A percentile compares a stretch with the other conserved stretches of the same genome.
These are phyloP conservation scores for Dendrocalamus latiflorus DNA, from an alignment of 202 grass and related monocot genomes.

Conservation along the genomic window DNA sequence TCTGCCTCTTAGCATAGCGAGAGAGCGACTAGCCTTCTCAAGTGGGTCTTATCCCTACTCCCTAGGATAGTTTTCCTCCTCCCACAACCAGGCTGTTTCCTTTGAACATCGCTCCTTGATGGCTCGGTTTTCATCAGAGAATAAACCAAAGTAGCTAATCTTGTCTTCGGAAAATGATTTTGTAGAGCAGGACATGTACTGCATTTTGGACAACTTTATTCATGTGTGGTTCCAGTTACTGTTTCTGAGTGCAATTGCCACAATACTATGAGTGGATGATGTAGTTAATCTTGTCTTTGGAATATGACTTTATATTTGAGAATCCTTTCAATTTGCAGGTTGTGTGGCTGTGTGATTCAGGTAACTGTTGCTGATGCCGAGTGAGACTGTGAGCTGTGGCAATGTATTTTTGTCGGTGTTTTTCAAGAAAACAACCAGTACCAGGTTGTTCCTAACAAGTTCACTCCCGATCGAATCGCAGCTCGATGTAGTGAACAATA, in stretches of 20 bases:
- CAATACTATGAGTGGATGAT: neutral
- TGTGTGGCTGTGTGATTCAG: neutral
- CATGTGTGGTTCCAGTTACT: neutral
- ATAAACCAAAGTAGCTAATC: neutral
- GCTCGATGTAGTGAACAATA: neutral
- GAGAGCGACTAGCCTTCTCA: constrained; percentile 16
- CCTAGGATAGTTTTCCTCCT: neutral
- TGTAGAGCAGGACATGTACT: neutral
- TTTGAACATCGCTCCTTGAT: neutral
- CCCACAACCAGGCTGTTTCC: neutral
- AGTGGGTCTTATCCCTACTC: constrained; percentile 16
- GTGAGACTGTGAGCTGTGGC: neutral
- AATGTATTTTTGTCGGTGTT: neutral
- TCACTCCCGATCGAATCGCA: neutral
- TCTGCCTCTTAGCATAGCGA: constrained; percentile 9
- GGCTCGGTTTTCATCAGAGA: neutral
- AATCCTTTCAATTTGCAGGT: neutral
- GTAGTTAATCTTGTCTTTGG: neutral
- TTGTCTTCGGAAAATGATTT: neutral
- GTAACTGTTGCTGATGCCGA: neutral
- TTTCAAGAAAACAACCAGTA: neutral
- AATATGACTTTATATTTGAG: neutral
- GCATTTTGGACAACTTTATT: neutral
- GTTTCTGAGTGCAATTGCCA: neutral
- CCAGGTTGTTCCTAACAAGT: neutral